These are phyloP conservation scores for Haemoproteus tartakovskyi DNA, from an alignment of 169 alveolate genomes.

Conservation along the genomic window DNA sequence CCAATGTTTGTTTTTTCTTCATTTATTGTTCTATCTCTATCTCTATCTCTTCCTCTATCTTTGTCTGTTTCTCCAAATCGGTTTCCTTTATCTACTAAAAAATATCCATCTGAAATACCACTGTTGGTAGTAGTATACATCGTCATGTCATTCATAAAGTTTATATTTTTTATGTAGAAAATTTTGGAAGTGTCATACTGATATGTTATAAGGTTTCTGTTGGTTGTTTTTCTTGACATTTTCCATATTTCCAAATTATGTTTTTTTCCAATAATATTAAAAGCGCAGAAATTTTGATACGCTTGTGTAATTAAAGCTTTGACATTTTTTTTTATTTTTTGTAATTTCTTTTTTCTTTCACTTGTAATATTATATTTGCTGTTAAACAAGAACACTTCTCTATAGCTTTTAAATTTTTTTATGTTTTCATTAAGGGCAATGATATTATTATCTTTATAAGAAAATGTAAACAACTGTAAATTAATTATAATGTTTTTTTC, in stretches of 20 bases:
- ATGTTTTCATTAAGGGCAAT: conserved; percentile 55
- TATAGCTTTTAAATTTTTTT: conserved; percentile 57
- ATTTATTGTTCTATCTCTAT: not conserved
- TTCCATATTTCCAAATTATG: conserved; percentile 57
- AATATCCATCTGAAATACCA: too few species aligned
- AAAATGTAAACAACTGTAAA: conserved; percentile 47
- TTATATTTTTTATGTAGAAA: conserved; percentile 14
- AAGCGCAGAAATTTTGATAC: conserved; percentile 52
- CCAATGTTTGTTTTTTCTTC: not conserved
- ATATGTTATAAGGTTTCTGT: conserved; percentile 17
- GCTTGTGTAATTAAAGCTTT: conserved; percentile 61
- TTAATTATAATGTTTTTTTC: conserved; percentile 48
- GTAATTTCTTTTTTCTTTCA: conserved; percentile 17
- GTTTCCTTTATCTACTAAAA: too few species aligned
- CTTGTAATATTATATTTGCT: conserved; percentile 1
- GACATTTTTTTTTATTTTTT: conserved; percentile 17
- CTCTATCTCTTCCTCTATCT: too few species aligned
- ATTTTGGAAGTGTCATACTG: conserved; percentile 41
- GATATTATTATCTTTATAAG: conserved; percentile 62
- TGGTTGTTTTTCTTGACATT: conserved; percentile 19
- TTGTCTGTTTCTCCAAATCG: too few species aligned
- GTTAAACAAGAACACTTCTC: conserved; percentile 51
- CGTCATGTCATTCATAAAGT: conserved; percentile 12
- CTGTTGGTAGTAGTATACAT: not conserved
- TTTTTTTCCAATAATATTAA: conserved; percentile 62